These are phyloP conservation scores for Ganoderma meredithae DNA, from an alignment of 1,284 basidiomycete species.

Conservation along the genomic window DNA sequence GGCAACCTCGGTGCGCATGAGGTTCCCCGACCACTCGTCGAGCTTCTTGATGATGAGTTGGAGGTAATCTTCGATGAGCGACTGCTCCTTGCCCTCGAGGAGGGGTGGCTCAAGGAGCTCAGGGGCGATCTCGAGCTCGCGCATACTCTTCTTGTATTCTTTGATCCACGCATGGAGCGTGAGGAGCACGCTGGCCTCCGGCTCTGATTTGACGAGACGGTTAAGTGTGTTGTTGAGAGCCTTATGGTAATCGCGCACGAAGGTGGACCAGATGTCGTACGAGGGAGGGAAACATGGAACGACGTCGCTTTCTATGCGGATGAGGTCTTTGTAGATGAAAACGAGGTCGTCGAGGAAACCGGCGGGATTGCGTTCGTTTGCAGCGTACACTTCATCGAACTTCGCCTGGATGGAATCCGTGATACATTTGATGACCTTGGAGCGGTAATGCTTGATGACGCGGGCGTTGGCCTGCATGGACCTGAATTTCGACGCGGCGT, in stretches of 20 bases:
- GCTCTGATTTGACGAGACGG: slow-evolving; percentile 76
- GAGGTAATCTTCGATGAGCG: slow-evolving; percentile 95
- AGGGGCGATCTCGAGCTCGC: slow-evolving; percentile 85
- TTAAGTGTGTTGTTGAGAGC: slow-evolving; percentile 83
- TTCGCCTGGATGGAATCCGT: slow-evolving; percentile 78
- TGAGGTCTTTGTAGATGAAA: slow-evolving; percentile 97
- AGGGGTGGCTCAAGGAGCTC: slow-evolving; percentile 90
- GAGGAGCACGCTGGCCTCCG: slow-evolving; percentile 88
- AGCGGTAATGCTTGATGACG: slow-evolving; percentile 95
- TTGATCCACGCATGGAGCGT: slow-evolving; percentile 93
- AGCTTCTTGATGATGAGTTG: slow-evolving; percentile 93
- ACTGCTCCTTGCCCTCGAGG: slow-evolving; percentile 93
- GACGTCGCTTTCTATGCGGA: slow-evolving; percentile 88
- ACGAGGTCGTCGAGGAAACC: slow-evolving; percentile 82
- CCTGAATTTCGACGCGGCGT: slow-evolving; percentile 89
- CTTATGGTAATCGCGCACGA: slow-evolving; percentile 92
- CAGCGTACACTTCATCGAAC: slow-evolving; percentile 76
- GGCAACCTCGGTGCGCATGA: slow-evolving; percentile 91
- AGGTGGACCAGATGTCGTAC: slow-evolving; percentile 87
- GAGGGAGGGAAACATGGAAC: slow-evolving; percentile 92
- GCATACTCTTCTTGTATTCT: slow-evolving; percentile 95
- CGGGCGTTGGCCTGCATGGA: slow-evolving; percentile 94
- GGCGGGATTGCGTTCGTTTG: slow-evolving; percentile 68
- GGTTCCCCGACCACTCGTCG: slow-evolving; percentile 95
- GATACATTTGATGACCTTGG: slow-evolving; percentile 88